These are phyloP conservation scores for Erysimum cheiranthoides DNA, from an alignment of 345 rosid genomes.

Conservation along the genomic window DNA sequence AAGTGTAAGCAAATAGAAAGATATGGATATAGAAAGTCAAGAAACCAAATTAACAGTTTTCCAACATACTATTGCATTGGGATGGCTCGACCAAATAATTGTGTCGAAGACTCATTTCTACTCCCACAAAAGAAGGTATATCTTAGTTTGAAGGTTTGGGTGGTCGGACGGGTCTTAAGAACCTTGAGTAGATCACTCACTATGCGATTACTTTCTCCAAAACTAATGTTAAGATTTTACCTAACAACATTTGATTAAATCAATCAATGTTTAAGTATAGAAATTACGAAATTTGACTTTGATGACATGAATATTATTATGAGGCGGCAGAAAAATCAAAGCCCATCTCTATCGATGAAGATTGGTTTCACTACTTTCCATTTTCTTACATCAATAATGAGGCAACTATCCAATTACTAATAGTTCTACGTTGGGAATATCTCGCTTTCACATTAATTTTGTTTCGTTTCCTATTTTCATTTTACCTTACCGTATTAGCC, in stretches of 20 bases:
- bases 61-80: too few relatives aligned
- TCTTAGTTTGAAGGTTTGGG: not conserved
- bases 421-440: constrained; percentile 32
- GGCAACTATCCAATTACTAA: constrained; percentile 12
- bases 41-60: too few relatives aligned
- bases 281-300: constrained; percentile 24
- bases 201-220: not conserved
- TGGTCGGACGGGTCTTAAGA: not conserved
- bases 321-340: constrained; percentile 35
- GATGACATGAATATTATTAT: constrained; percentile 2
- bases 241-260: not conserved
- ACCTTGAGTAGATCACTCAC: not conserved
- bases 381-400: constrained; percentile 42
- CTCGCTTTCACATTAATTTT: constrained; percentile 37
- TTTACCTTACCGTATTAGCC: constrained; percentile 19
- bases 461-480: constrained; percentile 7
- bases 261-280: not conserved
- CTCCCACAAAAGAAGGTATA: too few relatives aligned
- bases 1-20: too few relatives aligned
- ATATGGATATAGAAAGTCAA: too few relatives aligned
- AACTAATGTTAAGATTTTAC: not conserved
- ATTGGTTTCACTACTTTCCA: constrained; percentile 36
- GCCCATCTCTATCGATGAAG: constrained; percentile 35
- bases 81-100: too few relatives aligned
- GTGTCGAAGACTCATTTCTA: too few relatives aligned